Evolutionary conservation across 768 basidiomycete genomes (phyloP), one percentile per base, ranked within the genome.

Genomic region (Hebeloma cylindrosporum): DNA sequence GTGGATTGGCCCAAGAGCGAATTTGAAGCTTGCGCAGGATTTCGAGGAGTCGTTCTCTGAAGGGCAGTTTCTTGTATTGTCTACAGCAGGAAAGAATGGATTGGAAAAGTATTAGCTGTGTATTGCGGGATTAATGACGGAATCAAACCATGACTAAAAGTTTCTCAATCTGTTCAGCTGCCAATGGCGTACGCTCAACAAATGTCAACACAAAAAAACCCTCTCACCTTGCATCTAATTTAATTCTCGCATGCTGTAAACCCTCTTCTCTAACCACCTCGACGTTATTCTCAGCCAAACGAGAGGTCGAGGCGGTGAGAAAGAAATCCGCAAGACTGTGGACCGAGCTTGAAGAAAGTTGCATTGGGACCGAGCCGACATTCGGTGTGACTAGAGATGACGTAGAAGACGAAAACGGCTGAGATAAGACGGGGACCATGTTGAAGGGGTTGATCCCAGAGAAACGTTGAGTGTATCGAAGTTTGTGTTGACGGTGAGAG

Each of bases 141-240:
- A 58, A 60, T 57, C 61, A 59, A 57, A 64, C 64, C 63, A 57
- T 66, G 51, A 54, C 47, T 49, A 45, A 35, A 52, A 46, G 51
- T 48, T 53, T 56, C 57, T 54, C 47, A 49, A 53, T 52, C 52
- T 53, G 57, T 56, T 65, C 63, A 66, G 60, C 65, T 66, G 60
- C 61, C 62, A 56, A 53, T 56, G 57, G 54, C 53, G 53, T 56
- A 58, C 54, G 50, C 64, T 60, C 56, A 61, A 65, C 56, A 61
- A 54, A 58, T 54, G 58, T 43, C 48, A 48, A 61, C 57, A 47
- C 50, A 48, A 56, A 18, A 47, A 57, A 57, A 60, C 44, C 31
- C 43, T 56, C 85, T 82, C 69, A 89, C 89, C 81, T 85, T 34
- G 87, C 77, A 52, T 87, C 77, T 42, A 92, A 63, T 52, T 63